Conservation (phyloP, 768 basidiomycete species). For the Pulveroboletus sp. region DNA sequence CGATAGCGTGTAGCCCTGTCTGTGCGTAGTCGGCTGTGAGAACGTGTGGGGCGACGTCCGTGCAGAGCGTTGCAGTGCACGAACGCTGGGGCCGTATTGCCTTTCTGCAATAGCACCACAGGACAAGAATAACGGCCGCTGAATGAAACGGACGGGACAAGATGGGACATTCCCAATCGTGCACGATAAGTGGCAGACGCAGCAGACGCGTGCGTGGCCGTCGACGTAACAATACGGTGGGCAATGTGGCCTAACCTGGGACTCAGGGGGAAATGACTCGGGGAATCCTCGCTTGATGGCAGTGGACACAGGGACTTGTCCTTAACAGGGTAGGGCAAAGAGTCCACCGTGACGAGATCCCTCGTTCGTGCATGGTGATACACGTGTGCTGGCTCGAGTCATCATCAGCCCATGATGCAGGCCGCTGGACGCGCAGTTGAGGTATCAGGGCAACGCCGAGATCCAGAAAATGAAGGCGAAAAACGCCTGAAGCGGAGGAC, state of each 20-base stretch:
- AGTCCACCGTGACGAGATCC: slow-evolving; percentile 7
- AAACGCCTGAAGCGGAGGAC: slow-evolving; percentile 11
- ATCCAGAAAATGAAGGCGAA: slow-evolving; percentile 20
- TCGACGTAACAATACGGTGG: slow-evolving; percentile 25
- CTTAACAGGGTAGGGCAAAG: slow-evolving; percentile 6
- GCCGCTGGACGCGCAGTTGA: slow-evolving; percentile 10
- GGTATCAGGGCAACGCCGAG: slow-evolving; percentile 17
- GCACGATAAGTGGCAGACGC: slow-evolving; percentile 11
- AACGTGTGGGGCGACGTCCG: slow-evolving; percentile 6
- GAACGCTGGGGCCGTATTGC: slow-evolving; percentile 2
- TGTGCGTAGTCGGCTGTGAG: slow-evolving; percentile 11
- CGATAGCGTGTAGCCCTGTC: slow-evolving; percentile 6
- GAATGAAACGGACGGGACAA: slow-evolving; percentile 15
- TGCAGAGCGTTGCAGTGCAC: slow-evolving; percentile 4
- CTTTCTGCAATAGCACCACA: slow-evolving; percentile 5
- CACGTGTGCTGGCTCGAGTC: slow-evolving; percentile 19
- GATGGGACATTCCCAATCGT: slow-evolving; percentile 17
- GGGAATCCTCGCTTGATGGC: slow-evolving; percentile 15
- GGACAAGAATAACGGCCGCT: slow-evolving; percentile 1
- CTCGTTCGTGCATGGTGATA: slow-evolving; percentile 15
- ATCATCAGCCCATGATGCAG: slow-evolving; percentile 8
- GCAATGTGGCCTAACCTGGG: slow-evolving; percentile 9
- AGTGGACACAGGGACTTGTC: slow-evolving; percentile 11
- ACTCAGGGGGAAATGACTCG: slow-evolving; percentile 16
- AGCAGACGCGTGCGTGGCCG: slow-evolving; percentile 13